Evolutionary conservation across 805 yeast genomes (phyloP).

Genomic region (Monosporozyma unispora): DNA sequence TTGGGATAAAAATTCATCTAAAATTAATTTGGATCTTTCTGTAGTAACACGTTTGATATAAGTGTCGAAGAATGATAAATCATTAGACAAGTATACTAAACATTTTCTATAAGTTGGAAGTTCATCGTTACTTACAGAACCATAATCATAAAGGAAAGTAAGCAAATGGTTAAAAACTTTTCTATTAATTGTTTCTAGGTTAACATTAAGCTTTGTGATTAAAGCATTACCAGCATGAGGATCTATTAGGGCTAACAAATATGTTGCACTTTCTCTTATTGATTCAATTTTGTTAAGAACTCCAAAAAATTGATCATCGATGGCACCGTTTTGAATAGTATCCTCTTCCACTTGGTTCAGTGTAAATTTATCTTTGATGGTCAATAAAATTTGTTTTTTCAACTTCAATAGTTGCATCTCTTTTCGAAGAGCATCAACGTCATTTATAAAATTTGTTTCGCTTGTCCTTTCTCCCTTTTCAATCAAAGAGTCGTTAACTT

Average conservation of each 20-base stretch:
- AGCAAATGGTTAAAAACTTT: constrained; percentile 40
- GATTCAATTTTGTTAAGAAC: constrained; percentile 51
- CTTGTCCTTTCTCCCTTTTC: constrained; percentile 21
- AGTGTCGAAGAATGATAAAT: constrained; percentile 44
- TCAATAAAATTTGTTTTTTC: constrained; percentile 43
- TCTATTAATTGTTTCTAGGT: constrained; percentile 46
- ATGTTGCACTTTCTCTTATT: constrained; percentile 60
- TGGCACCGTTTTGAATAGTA: constrained; percentile 35
- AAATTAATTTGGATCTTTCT: constrained; percentile 54
- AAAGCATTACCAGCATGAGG: constrained; percentile 57
- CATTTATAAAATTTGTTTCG: constrained; percentile 15
- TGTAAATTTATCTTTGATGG: constrained; percentile 55
- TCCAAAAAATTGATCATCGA: constrained; percentile 47
- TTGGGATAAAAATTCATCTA: constrained; percentile 60
- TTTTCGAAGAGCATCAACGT: constrained; percentile 12
- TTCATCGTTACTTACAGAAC: constrained; percentile 11
- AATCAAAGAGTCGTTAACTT: constrained; percentile 9
- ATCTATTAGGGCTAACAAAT: constrained; percentile 60
- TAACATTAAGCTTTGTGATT: constrained; percentile 45
- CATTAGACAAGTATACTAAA: constrained; percentile 31
- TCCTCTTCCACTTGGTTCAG: constrained; percentile 65
- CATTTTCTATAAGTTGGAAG: constrained; percentile 27
- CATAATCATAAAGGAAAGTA: constrained; percentile 26
- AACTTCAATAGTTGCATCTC: constrained; percentile 23
- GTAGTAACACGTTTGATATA: constrained; percentile 57